Base-by-base conservation (phyloP, 2,329 filamentous ascomycete species). In the Xylariaceae sp. region DNA sequence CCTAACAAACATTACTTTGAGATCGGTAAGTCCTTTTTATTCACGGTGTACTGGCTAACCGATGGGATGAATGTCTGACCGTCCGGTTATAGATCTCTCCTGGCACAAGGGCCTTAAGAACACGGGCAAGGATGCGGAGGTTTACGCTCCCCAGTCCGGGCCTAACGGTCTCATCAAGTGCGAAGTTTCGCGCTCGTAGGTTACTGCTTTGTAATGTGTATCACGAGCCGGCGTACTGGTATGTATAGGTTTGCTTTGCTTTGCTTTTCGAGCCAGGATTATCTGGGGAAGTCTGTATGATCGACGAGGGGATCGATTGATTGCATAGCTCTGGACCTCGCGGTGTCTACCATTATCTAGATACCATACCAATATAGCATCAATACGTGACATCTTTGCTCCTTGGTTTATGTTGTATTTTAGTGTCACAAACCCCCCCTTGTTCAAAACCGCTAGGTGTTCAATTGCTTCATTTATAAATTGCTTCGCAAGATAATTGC, bases 1-100 rank as follows among this genome's bases (percentile, higher is more conserved):
- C 95, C 95, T 10, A 99, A 99, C 81, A 98, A 97, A 80, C 95
- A 99, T 77, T 98, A 97, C 79, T 98, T 98, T 71, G 93, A 98
- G 76, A 88, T 98, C 74, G 89, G 87, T 91, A 78, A 77, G 88
- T 80, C 20, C 51, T 37, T 21, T 42, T 42, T 16, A 32, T 19
- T 9, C 40, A 10, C 37, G 40, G n/a, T n/a, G n/a, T n/a, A n/a
- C n/a, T 20, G 37, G 7, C 12, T n/a, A 21, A 50, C 3, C 3
- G 10, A 20, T 5, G 4, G 48, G 12, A 50, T 21, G 26, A 32
- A 23, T 21, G 23, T 3, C 23, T 10, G 46, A 20, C 53, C 59
- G 48, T 59, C 26, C 32, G 18, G 21, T 40, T 47, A 3, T 70
- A 93, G 93, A 98, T 71, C 78, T 99, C 70, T 93, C 89, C 77